phyloP scores from a whole-genome alignment of 352 stramenopile species.

The Phytophthora palmivora region DNA sequence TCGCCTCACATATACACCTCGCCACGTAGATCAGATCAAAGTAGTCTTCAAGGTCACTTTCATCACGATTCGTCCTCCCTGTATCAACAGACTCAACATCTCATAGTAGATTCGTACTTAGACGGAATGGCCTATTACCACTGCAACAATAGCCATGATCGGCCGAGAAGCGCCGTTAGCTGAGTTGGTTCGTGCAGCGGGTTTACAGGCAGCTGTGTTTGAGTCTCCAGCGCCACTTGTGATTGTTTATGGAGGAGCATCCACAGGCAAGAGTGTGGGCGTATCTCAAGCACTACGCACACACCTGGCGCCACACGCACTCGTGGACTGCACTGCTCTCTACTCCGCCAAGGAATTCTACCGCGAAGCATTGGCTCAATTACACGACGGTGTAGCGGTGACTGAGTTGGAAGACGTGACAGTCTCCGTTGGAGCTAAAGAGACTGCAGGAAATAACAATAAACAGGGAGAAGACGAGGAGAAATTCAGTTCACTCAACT shows the following conservation, averaged over 20 bases:
- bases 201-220: conserved; percentile 40
- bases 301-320: conserved; percentile 45
- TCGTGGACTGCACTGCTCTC: conserved; percentile 78
- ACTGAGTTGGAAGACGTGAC: conserved; percentile 15
- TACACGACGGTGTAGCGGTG: conserved; percentile 40
- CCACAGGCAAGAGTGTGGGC: conserved; percentile 75
- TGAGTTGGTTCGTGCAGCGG: conserved; percentile 54
- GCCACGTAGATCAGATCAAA: conserved; percentile 4
- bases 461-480: conserved; percentile 27
- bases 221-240: conserved; percentile 68
- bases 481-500: conserved; percentile 67
- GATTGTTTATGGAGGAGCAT: conserved; percentile 76
- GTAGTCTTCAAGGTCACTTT: conserved; percentile 1
- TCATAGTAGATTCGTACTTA: conserved; percentile 12
- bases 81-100: conserved; percentile 4
- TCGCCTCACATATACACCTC: conserved; percentile 14
- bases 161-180: conserved; percentile 59
- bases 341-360: conserved; percentile 76
- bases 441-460: conserved; percentile 6
- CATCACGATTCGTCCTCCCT: background rate
- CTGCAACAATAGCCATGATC: conserved; percentile 39
- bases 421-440: conserved; percentile 8
- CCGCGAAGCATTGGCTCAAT: conserved; percentile 70
- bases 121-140: background rate
- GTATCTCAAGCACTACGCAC: conserved; percentile 50